A percentile compares a stretch with the other conserved stretches of the same genome.
Conservation (phyloP, 306 rosid genomes). For the Ziziphus jujuba region DNA sequence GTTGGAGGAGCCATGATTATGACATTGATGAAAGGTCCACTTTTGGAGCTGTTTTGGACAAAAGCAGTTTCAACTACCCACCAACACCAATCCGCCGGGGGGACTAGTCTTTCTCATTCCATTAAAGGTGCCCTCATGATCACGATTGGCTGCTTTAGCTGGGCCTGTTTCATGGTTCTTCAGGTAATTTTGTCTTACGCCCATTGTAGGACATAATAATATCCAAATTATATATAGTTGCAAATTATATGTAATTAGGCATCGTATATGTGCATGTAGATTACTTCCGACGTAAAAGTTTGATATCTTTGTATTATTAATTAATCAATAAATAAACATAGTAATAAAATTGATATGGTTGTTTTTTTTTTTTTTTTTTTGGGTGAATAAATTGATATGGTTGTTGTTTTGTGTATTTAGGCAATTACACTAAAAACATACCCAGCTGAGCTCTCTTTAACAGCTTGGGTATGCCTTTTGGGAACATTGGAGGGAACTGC, state of each 20-base stretch:
- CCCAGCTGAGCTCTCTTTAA: conserved; percentile 84
- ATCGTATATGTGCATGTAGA: background rate
- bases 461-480: conserved; percentile 85
- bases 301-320: background rate
- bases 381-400: background rate
- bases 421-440: conserved; percentile 66
- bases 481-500: conserved; percentile 74
- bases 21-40: conserved; percentile 80
- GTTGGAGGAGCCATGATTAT: conserved; percentile 87
- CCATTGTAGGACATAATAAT: no score
- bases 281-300: background rate
- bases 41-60: conserved; percentile 48
- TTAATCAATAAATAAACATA: no score
- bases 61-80: conserved; percentile 10
- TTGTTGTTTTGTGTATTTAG: conserved; percentile 32
- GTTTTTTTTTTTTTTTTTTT: no score
- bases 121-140: conserved; percentile 70
- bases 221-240: no score
- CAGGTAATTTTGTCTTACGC: conserved; percentile 40
- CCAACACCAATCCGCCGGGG: conserved; percentile 10
- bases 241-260: background rate
- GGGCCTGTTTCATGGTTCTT: conserved; percentile 74
- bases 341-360: no score
- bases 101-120: conserved; percentile 40
- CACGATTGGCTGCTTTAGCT: conserved; percentile 68